Evolutionary conservation across 768 basidiomycete species (phyloP).

Genomic region (Sutorius australiensis): DNA sequence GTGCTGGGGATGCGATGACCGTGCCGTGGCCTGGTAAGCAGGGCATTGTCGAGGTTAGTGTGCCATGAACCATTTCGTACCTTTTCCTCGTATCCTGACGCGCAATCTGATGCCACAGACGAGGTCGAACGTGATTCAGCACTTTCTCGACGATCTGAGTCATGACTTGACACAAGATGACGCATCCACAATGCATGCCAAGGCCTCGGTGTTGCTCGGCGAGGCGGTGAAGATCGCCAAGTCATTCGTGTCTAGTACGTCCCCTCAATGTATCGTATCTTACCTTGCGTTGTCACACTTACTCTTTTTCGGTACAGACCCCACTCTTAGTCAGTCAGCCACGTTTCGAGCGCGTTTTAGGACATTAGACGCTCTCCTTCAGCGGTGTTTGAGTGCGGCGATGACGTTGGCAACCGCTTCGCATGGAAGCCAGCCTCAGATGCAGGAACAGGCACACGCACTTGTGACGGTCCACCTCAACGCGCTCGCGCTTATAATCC

Average conservation of each 20-base stretch:
- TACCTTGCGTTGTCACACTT: neutral
- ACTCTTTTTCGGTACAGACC: slow-evolving; percentile 30
- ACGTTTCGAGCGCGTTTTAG: slow-evolving; percentile 43
- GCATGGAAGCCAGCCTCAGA: neutral
- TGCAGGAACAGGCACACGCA: neutral
- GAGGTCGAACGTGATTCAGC: slow-evolving; percentile 9
- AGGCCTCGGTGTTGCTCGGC: slow-evolving; percentile 34
- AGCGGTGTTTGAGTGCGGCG: slow-evolving; percentile 20
- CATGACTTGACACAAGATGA: slow-evolving; percentile 11
- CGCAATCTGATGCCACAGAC: neutral
- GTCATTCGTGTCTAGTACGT: slow-evolving; percentile 30
- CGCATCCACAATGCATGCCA: slow-evolving; percentile 20
- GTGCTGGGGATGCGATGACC: slow-evolving; percentile 31
- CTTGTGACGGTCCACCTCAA: slow-evolving; percentile 17
- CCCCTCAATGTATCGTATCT: neutral
- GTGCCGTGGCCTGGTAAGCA: slow-evolving; percentile 39
- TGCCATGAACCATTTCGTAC: neutral
- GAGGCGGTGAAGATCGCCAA: slow-evolving; percentile 28
- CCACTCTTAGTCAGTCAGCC: slow-evolving; percentile 39
- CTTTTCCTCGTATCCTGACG: neutral
- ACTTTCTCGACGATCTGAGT: slow-evolving; percentile 17
- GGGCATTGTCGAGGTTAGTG: slow-evolving; percentile 12
- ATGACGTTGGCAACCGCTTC: neutral
- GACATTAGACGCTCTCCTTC: slow-evolving; percentile 45
- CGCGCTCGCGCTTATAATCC: slow-evolving; percentile 24